Base-by-base conservation (phyloP, 768 basidiomycete species). In the Daedaleopsis sinensis region DNA sequence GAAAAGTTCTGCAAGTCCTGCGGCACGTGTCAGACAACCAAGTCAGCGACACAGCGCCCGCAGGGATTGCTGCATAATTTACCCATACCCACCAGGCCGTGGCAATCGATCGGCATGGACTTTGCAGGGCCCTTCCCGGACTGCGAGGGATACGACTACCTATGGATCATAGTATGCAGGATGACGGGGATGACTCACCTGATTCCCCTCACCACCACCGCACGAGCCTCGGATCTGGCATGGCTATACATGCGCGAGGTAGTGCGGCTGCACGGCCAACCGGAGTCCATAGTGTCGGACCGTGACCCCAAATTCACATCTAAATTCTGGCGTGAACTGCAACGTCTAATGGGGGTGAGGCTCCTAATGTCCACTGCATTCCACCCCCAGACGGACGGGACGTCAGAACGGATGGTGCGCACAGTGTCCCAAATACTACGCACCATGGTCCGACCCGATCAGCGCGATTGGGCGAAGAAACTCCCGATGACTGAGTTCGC, bases 91-190 rank as follows among this genome's bases (percentile, higher is more conserved):
- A 65, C 52, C 0, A 56, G 64, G 3, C 80, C 78, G 0, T 79
- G 76, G 77, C 68, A 73, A 3, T 71, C 72, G 0, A 77, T 81
- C 0, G 73, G 72, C 0, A 77, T 81, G 52, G 78, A 80, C 63
- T 80, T 80, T 44, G 57, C 79, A 0, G 77, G 73, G 0, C 74
- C 73, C 1, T 66, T 80, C 11, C 78, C 76, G 15, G 38, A 62
- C 8, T 68, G 51, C 0, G 16, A 70, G 4, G 68, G 64, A 0
- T 73, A 42, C n/a, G 73, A 77, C 50, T 71, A 56, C 18, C 52
- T 76, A 0, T 71, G 61, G 16, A 66, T 72, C 0, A 49, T 78
- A 0, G 65, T 73, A 5, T 43, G 0, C 52, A 70, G 2, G 47
- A 63, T 58, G 61, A 72, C 58, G 52, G 70, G 42, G 0, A 62